These are phyloP conservation scores for Graphilbum ipis-grandicollis DNA, from an alignment of 2,329 filamentous ascomycete species.

Conservation along the genomic window DNA sequence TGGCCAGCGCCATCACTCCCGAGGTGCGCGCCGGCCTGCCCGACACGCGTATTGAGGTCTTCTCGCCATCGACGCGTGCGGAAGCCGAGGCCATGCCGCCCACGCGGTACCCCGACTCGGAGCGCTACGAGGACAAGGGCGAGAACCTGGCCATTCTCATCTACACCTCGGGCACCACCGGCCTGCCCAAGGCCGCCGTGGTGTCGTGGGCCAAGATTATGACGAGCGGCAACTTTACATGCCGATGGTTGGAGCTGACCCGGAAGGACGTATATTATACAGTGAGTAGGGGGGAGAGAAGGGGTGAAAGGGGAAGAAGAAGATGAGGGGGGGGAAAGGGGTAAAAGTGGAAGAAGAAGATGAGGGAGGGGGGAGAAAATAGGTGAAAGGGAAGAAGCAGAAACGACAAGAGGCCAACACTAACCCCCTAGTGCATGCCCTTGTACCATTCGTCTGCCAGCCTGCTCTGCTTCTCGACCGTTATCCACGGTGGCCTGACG, in stretches of 20 bases:
- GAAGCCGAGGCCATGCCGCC: conserved; percentile 33
- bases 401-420: no score
- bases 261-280: conserved; percentile 58
- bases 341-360: no score
- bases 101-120: conserved; percentile 38
- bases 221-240: conserved; percentile 32
- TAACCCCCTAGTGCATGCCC: conserved; percentile 51
- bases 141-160: conserved; percentile 56
- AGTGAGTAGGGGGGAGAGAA: conserved; percentile 31
- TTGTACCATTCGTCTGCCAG: conserved; percentile 72
- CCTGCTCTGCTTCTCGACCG: conserved; percentile 48
- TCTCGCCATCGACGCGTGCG: conserved; percentile 39
- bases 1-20: conserved; percentile 38
- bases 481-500: conserved; percentile 43
- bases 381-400: no score
- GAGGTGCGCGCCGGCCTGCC: conserved; percentile 33
- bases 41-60: conserved; percentile 39
- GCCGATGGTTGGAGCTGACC: conserved; percentile 38
- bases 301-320: no score
- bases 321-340: no score
- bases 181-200: conserved; percentile 64
- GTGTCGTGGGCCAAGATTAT: conserved; percentile 54
- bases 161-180: conserved; percentile 75
- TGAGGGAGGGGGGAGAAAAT: no score
- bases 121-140: conserved; percentile 29